Conservation (phyloP, 208 protist species). For the Trypanosoma conorhini region DNA sequence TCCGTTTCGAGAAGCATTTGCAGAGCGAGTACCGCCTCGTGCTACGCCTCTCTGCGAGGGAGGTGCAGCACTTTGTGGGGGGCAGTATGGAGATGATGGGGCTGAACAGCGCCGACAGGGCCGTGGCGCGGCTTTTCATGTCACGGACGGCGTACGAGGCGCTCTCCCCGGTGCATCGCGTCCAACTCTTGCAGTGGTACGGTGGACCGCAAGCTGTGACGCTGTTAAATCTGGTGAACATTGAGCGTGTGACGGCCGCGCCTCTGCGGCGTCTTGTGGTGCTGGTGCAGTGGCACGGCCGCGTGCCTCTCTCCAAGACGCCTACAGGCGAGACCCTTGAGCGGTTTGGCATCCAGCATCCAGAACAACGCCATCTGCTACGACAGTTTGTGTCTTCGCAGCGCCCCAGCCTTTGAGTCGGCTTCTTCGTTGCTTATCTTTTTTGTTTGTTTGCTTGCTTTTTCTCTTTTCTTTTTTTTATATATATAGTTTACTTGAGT, state of each 20-base stretch:
- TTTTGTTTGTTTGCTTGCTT: constrained; percentile 9
- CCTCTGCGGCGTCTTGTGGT: constrained; percentile 24
- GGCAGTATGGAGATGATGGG: constrained; percentile 29
- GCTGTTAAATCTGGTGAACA: constrained; percentile 4
- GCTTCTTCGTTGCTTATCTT: neutral
- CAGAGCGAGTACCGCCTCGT: constrained; percentile 16
- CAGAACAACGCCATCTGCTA: neutral
- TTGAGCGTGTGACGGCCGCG: constrained; percentile 20
- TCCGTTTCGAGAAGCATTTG: constrained; percentile 28
- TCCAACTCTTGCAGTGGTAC: constrained; percentile 28
- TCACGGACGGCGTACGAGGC: constrained; percentile 24
- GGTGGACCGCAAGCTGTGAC: constrained; percentile 13
- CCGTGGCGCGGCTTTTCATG: constrained; percentile 21
- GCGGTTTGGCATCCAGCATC: constrained; percentile 6
- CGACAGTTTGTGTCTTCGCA: neutral
- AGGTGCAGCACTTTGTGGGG: constrained; percentile 24
- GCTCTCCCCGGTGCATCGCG: constrained; percentile 8
- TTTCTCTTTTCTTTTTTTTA: constrained; percentile 3
- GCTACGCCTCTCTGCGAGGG: constrained; percentile 18
- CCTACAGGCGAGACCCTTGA: constrained; percentile 1
- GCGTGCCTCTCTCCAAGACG: neutral
- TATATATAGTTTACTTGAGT: neutral
- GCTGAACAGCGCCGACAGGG: neutral
- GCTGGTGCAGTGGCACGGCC: constrained; percentile 19
- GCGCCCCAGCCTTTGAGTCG: neutral